Evolutionary conservation across 2,329 filamentous ascomycete species (phyloP), one percentile per base, ranked within the genome.

Genomic region (Chaetomium sp.): DNA sequence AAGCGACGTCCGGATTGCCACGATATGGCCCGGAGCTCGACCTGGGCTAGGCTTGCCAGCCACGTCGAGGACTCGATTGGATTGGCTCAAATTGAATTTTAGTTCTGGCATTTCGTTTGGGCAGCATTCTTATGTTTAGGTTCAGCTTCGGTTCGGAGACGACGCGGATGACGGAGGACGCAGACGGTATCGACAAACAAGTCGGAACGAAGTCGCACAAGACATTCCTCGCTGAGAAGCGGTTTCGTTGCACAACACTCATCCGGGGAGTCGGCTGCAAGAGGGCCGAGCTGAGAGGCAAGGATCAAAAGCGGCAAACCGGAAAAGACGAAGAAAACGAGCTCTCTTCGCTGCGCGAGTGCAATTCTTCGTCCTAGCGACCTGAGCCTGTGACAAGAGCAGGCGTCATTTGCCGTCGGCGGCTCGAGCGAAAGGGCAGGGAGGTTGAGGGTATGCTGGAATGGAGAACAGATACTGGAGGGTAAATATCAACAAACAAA

Each of bases 41-140:
- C 19, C 19, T 27, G 2, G 19, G 19, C 19, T 27, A 27, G 19
- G 19, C 19, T 27, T 27, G 35, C 53, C 55, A 58, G 58, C 55
- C 58, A 58, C 56, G 53, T 56, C 38, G 33, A 32, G 40, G 47
- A 52, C 41, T 53, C 48, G 55, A 58, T 54, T 59, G 57, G 57
- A 55, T 53, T 42, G 45, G 48, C 32, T 38, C 54, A 44, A 27
- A 27, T 27, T 27, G 19, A 27, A 27, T 27, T 27, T 27, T 27
- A 27, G 19, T 27, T 27, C 19, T 27, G 19, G 19, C 19, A 27
- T 27, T 27, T 27, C 38, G 41, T 54, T 61, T 55, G 57, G 59
- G 54, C 54, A 59, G n/a, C 57, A 54, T 57, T 54, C 52, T 52
- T 55, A 27, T 27, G 19, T 27, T 27, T 27, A 27, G 19, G 19